These are phyloP conservation scores for Verticillium albo-atrum DNA, from an alignment of 2,329 filamentous ascomycete species.

Conservation along the genomic window DNA sequence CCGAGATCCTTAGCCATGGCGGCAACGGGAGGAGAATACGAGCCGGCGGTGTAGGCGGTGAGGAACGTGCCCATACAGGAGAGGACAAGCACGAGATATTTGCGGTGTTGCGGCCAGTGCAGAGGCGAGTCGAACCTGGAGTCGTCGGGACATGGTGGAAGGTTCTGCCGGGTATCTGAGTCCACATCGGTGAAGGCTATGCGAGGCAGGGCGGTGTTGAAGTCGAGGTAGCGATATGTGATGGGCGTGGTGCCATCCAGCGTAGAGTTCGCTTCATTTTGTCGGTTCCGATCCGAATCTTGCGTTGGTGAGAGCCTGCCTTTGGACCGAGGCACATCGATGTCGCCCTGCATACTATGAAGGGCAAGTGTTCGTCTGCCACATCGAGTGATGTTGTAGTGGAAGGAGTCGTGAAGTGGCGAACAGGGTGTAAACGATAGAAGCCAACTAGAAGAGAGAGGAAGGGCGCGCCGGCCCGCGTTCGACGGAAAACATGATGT, in stretches of 20 bases:
- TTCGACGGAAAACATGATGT: background rate
- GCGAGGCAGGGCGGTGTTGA: conserved; percentile 30
- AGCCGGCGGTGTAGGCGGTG: conserved; percentile 76
- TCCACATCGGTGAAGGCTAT: conserved; percentile 9
- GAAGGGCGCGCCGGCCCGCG: background rate
- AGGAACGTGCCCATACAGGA: conserved; percentile 72
- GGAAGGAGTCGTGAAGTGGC: background rate
- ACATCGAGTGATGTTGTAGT: background rate
- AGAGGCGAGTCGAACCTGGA: conserved; percentile 65
- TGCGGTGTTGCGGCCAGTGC: conserved; percentile 65
- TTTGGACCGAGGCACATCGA: background rate
- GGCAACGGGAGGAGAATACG: conserved; percentile 66
- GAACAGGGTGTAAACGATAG: background rate
- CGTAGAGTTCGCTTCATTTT: background rate
- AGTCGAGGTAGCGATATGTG: conserved; percentile 35
- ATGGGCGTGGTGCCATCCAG: conserved; percentile 20
- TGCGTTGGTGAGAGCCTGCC: background rate
- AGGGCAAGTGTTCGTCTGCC: background rate
- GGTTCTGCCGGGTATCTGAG: conserved; percentile 17
- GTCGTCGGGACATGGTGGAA: conserved; percentile 61
- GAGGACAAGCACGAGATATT: conserved; percentile 66
- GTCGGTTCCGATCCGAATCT: conserved; percentile 2
- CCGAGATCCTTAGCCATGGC: conserved; percentile 64
- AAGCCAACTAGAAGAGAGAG: background rate
- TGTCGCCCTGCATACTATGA: background rate